Evolutionary conservation across 2,329 filamentous ascomycete species (phyloP).

Genomic region (Hypoxylon sp.): DNA sequence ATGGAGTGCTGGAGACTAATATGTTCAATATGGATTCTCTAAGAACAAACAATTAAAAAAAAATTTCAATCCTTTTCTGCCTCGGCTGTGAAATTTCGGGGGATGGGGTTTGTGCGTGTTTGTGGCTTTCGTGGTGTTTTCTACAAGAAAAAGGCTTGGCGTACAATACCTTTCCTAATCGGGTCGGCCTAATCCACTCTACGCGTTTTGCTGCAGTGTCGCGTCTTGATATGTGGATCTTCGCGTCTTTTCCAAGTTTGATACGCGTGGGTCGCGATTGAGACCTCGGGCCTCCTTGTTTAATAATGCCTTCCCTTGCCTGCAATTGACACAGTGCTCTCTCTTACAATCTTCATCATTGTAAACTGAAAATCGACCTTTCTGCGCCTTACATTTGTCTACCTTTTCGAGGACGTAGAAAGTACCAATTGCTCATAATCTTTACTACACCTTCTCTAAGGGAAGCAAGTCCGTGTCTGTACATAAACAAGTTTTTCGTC

Average conservation of each 20-base stretch:
- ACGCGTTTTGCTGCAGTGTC: constrained; percentile 35
- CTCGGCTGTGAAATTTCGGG: constrained; percentile 31
- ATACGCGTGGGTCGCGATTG: constrained; percentile 34
- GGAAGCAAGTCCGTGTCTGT: constrained; percentile 7
- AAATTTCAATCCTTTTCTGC: constrained; percentile 7
- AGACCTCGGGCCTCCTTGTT: constrained; percentile 14
- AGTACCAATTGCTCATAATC: constrained; percentile 12
- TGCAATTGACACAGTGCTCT: constrained; percentile 22
- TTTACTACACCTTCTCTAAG: constrained; percentile 8
- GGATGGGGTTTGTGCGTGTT: too few relatives aligned
- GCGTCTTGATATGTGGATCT: constrained; percentile 31
- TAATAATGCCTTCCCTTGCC: constrained; percentile 21
- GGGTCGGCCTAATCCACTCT: constrained; percentile 26
- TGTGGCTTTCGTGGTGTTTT: constrained; percentile 19
- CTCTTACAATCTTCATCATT: constrained; percentile 21
- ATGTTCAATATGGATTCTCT: constrained; percentile 16
- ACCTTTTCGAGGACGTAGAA: constrained; percentile 16
- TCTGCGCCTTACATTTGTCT: constrained; percentile 23
- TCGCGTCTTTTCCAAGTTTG: constrained; percentile 33
- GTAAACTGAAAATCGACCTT: constrained; percentile 23
- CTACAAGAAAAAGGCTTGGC: constrained; percentile 33
- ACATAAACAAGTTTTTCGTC: constrained; percentile 20
- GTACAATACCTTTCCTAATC: constrained; percentile 12
- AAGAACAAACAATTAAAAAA: constrained; percentile 26
- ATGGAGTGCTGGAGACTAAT: constrained; percentile 14